Conservation (phyloP, 495 filamentous ascomycete species). For the Neurospora sp. region DNA sequence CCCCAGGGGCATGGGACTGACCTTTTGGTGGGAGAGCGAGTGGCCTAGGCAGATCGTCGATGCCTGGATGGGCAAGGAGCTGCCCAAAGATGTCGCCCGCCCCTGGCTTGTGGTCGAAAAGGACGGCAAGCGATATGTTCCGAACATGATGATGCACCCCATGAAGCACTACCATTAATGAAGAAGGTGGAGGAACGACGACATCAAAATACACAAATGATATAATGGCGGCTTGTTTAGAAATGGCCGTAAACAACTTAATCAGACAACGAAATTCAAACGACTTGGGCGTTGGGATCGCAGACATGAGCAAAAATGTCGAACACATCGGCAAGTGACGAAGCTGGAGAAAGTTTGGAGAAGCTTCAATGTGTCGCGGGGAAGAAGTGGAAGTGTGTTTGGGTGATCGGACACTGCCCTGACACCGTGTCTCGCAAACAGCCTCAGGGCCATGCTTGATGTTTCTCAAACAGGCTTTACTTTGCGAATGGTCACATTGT, state of each 20-base stretch:
- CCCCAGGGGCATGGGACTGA: slow-evolving; percentile 16
- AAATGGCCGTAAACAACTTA: neutral
- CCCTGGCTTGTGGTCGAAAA: slow-evolving; percentile 16
- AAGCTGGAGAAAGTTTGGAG: too few relatives aligned
- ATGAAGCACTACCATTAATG: slow-evolving; percentile 15
- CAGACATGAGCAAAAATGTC: neutral
- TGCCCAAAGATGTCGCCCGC: neutral
- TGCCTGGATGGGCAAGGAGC: slow-evolving; percentile 14
- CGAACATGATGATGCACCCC: slow-evolving; percentile 25
- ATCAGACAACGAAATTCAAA: neutral
- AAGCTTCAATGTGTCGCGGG: too few relatives aligned
- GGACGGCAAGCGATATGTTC: slow-evolving; percentile 18
- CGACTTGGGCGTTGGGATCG: neutral
- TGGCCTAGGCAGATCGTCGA: slow-evolving; percentile 17
- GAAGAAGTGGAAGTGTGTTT: too few relatives aligned
- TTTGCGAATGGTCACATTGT: neutral
- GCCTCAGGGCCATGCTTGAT: neutral
- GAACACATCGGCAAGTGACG: neutral
- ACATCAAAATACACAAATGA: neutral
- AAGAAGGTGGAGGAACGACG: neutral
- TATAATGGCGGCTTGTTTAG: neutral
- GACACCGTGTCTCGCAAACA: neutral
- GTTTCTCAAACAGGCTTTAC: neutral
- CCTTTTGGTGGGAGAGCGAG: slow-evolving; percentile 25
- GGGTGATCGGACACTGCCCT: too few relatives aligned